These are phyloP conservation scores for Venturia asperata DNA, from an alignment of 2,329 filamentous ascomycete species.

Conservation along the genomic window DNA sequence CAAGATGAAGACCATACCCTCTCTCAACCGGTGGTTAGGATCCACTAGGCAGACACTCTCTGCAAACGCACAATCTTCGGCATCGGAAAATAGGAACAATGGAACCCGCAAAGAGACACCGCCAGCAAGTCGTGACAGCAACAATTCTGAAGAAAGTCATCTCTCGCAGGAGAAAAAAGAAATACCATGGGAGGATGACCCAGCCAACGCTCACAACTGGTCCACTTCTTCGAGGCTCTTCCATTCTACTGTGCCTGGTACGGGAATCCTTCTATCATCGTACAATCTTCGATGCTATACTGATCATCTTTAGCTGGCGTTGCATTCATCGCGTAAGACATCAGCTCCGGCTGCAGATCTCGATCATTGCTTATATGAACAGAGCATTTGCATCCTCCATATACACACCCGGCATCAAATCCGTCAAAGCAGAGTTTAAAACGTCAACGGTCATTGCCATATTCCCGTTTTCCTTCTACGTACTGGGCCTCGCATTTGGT, in stretches of 20 bases:
- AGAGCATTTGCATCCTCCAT: slow-evolving; percentile 20
- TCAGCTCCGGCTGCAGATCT: not conserved
- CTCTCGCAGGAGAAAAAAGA: not conserved
- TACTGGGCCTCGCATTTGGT: slow-evolving; percentile 54
- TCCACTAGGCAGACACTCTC: not conserved
- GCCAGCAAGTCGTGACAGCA: not conserved
- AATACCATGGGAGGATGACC: slow-evolving; percentile 14
- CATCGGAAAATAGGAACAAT: not conserved
- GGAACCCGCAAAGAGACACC: not conserved
- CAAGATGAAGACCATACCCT: not conserved
- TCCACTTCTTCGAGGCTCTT: not conserved
- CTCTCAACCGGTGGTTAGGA: not conserved
- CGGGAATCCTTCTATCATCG: not conserved
- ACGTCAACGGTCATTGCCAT: slow-evolving; percentile 23
- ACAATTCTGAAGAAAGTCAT: not conserved
- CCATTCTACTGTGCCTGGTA: slow-evolving; percentile 7
- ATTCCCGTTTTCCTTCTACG: slow-evolving; percentile 24
- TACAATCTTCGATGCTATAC: not conserved
- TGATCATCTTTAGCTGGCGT: slow-evolving; percentile 1
- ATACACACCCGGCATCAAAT: slow-evolving; percentile 16
- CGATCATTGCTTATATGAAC: not conserved
- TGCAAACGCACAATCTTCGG: not conserved
- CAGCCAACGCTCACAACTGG: slow-evolving; percentile 21
- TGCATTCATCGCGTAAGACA: slow-evolving; percentile 18
- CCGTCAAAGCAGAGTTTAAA: slow-evolving; percentile 22